Conservation (phyloP, 176 grass and related monocot species). For the bread wheat (Triticum aestivum) region IWGSC_CS_RefSeq_v2.1 NC_057801.1:6432700-6433199, state of each 20-base stretch:
- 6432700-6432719: constrained; percentile 64
- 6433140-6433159: constrained; percentile 61
- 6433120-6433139: constrained; percentile 60
- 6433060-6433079: constrained; percentile 46
- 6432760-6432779: constrained; percentile 61
- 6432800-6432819: constrained; percentile 61
- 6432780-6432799: constrained; percentile 41
- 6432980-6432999: constrained; percentile 56
- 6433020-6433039: constrained; percentile 64
- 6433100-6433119: constrained; percentile 40
- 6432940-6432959: constrained; percentile 56
- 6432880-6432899: constrained; percentile 54
- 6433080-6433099: constrained; percentile 47
- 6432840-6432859: constrained; percentile 59
- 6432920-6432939: constrained; percentile 68
- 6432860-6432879: constrained; percentile 50
- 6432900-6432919: constrained; percentile 49
- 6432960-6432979: constrained; percentile 59
- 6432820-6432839: constrained; percentile 61
- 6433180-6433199: constrained; percentile 42
- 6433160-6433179: constrained; percentile 33
- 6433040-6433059: constrained; percentile 59
- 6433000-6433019: constrained; percentile 50
- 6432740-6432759: constrained; percentile 60
- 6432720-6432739: constrained; percentile 66